These are phyloP conservation scores for Tremella yokohamensis DNA, from an alignment of 768 basidiomycete genomes.

Conservation along the genomic window DNA sequence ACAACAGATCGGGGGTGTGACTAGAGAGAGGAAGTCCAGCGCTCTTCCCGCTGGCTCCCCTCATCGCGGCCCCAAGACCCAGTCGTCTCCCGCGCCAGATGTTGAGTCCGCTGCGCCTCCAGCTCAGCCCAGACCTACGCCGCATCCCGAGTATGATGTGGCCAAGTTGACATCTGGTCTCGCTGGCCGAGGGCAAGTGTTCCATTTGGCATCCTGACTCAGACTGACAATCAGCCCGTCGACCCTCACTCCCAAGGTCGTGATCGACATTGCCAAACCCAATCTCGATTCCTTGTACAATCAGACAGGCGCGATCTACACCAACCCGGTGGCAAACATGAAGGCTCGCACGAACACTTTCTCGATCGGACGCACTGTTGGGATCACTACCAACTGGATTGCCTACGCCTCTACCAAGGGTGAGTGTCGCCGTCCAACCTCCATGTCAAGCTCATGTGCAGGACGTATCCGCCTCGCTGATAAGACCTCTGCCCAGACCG, in stretches of 20 bases:
- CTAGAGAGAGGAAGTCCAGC: not conserved
- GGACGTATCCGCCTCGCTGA: slow-evolving; percentile 40
- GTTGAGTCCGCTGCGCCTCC: no score
- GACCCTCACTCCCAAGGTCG: slow-evolving; percentile 16
- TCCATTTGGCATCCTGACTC: not conserved
- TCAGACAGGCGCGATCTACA: slow-evolving; percentile 14
- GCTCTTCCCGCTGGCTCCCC: not conserved
- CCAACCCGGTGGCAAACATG: slow-evolving; percentile 30
- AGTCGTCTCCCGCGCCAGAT: not conserved
- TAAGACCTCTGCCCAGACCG: slow-evolving; percentile 24
- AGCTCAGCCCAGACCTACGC: not conserved
- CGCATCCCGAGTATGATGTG: not conserved
- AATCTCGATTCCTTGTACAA: slow-evolving; percentile 24
- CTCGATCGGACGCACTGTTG: slow-evolving; percentile 27
- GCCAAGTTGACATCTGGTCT: not conserved
- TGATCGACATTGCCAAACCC: slow-evolving; percentile 33
- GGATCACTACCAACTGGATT: slow-evolving; percentile 29
- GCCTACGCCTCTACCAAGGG: slow-evolving; percentile 35
- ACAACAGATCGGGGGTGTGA: not conserved
- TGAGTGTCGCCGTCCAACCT: slow-evolving; percentile 8
- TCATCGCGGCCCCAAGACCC: not conserved
- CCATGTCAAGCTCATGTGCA: slow-evolving; percentile 6
- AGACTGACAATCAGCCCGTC: slow-evolving; percentile 13
- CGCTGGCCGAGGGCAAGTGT: slow-evolving; percentile 1
- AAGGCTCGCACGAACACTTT: slow-evolving; percentile 16